A percentile compares a stretch with the other conserved stretches of the same genome.
Evolutionary conservation across 1,284 basidiomycete species (phyloP).

Genomic region (Ustilago shanxiensis): DNA sequence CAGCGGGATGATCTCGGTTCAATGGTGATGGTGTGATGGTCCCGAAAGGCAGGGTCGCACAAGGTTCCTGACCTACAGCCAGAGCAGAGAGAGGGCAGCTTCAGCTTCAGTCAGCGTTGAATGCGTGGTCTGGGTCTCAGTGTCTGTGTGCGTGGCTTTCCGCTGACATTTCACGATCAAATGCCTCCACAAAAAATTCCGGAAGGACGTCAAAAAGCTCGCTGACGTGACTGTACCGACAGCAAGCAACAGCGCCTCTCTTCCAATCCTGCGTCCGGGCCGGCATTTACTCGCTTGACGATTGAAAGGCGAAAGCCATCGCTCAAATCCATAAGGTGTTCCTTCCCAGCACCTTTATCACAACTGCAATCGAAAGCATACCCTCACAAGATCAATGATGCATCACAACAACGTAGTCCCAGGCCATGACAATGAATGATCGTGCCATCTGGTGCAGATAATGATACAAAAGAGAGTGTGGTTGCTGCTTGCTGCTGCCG

Average conservation of each 20-base stretch:
- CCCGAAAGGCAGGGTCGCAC: too few species aligned
- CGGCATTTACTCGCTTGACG: too few species aligned
- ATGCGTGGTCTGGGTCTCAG: not conserved
- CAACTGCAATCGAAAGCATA: too few species aligned
- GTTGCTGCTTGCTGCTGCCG: conserved; percentile 1
- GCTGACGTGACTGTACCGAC: not conserved
- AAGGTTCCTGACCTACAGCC: too few species aligned
- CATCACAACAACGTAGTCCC: not conserved
- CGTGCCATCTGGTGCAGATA: not conserved
- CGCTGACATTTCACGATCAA: too few species aligned
- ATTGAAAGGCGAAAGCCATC: too few species aligned
- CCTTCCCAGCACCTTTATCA: too few species aligned
- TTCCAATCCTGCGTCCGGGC: too few species aligned
- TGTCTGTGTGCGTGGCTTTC: not conserved
- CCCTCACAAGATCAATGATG: not conserved
- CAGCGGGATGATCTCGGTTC: too few species aligned
- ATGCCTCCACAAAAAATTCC: too few species aligned
- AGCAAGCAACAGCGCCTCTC: too few species aligned
- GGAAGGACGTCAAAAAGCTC: not conserved
- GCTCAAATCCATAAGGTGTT: too few species aligned
- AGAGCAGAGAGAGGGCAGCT: not conserved
- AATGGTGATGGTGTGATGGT: not conserved
- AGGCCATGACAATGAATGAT: not conserved
- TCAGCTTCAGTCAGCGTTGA: conserved; percentile 6
- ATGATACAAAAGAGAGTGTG: not conserved